phyloP scores from a whole-genome alignment of 371 early-diverging fungal species.

The Mucor saturninus region DNA sequence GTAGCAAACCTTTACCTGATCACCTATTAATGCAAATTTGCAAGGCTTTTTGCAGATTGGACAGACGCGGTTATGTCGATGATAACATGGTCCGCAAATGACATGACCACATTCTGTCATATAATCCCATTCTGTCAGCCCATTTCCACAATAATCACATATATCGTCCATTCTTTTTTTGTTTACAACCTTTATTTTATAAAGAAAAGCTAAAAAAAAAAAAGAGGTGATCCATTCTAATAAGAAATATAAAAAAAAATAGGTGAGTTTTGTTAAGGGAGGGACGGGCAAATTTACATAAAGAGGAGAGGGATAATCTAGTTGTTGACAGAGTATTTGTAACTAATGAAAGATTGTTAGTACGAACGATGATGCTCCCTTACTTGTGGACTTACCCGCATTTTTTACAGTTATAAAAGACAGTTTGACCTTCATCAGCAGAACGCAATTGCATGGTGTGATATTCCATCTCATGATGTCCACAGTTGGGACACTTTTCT shows the following conservation, averaged over 20 bases:
- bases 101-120: conserved; percentile 33
- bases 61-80: conserved; percentile 9
- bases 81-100: conserved; percentile 23
- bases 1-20: conserved; percentile 13
- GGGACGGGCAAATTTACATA: conserved; percentile 8
- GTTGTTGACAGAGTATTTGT: conserved; percentile 55
- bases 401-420: conserved; percentile 97
- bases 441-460: conserved; percentile 98
- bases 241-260: conserved; percentile 3
- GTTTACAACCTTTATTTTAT: conserved; percentile 1
- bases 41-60: conserved; percentile 24
- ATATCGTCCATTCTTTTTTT: conserved; percentile 9
- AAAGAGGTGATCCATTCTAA: neutral
- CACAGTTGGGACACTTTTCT: conserved; percentile 97
- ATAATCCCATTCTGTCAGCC: conserved; percentile 17
- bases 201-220: neutral
- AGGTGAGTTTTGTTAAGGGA: neutral
- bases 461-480: conserved; percentile 94
- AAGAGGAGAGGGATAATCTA: conserved; percentile 22
- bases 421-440: conserved; percentile 99
- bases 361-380: neutral
- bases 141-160: conserved; percentile 21
- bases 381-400: conserved; percentile 81
- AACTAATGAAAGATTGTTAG: conserved; percentile 25
- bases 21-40: conserved; percentile 18